Evolutionary conservation across 768 basidiomycete species (phyloP), one percentile per base, ranked within the genome.

Genomic region (Cubamyces lactineus): DNA sequence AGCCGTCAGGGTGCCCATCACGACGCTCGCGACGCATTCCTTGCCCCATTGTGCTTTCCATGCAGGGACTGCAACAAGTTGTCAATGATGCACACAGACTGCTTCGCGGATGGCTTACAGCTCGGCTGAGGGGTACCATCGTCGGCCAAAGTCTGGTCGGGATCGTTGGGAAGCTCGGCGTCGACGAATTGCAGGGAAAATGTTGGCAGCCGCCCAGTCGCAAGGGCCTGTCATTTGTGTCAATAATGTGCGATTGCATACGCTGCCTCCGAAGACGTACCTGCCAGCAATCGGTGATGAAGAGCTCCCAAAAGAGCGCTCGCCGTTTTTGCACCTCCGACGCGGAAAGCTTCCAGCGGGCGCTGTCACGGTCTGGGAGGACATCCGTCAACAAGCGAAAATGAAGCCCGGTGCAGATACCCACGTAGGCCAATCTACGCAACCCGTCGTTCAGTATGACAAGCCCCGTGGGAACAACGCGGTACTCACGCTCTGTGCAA

Each of bases 281-380:
- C 70, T 72, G 90, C 88, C 30, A 80, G 53, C 30, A 61, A 43
- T 73, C 39, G 79, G 80, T 64, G 59, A 85, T 81, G 21, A 89
- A 71, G 8, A 84, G 84, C 67, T 91, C 88, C 86, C 88, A 91
- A 65, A 91, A 91, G 4, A 91, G 70, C 3, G 74, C 71, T 42
- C 89, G 82, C 52, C 89, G 80, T 56, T 86, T 80, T 69, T 90
- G 82, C 16, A 87, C 82, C n/a, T 79, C 82, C 65, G 84, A 83
- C 0, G 82, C 72, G 48, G 83, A 78, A 76, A 91, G 79, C 67
- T 85, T 82, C 75, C 87, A 91, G 42, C 86, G 77, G n/a, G 86
- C 82, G 58, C 86, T 83, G 64, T 91, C 89, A 17, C 89, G 85
- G 75, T 91, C 89, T 91, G 42, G 1, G 5, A 19, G 8, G 6